Base-by-base conservation (phyloP, 305 asterid species). In the Fraxinus ornus region DNA sequence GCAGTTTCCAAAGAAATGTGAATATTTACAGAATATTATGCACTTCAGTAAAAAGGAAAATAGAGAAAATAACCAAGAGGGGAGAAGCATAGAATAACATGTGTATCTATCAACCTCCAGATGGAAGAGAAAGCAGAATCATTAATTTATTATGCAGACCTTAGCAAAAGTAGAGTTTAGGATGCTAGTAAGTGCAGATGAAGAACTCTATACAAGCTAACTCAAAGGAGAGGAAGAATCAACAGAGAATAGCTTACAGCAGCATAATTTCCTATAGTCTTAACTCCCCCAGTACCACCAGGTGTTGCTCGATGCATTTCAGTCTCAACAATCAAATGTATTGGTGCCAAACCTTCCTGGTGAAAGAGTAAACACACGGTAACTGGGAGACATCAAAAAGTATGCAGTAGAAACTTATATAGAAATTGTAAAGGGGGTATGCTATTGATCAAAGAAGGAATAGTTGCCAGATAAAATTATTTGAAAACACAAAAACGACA, bases 321-420 rank as follows among this genome's bases (percentile, higher is more conserved):
- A 55, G 97, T 94, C 90, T 96, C 98, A 83, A 96, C 94, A 49
- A 94, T 86, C 92, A 96, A 88, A 87, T 96, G 85, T 78, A 96
- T 94, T 55, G 99, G 99, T 52, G 99, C 94, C 92, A 95, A 87
- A 76, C 99, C 98, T 91, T 94, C 98, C 99, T 96, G 94, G 35
- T 52, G 76, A 82, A 60, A 83, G 21, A 87, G 32, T n/a, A 76
- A n/a, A 33, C n/a, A 44, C 33, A 52, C n/a, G 47, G 4, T 62
- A 70, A 74, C 6, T n/a, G 30, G 30, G 35, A 8, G 3, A 22
- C 28, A 83, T 83, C 81, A 80, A 71, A 32, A 3, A 3, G 19
- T 76, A 5, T 47, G 33, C 21, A 41, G 52, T 41, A 60, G 47
- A 86, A 75, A 66, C 7, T 17, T 41, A 66, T 22, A 55, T 39